Conservation (phyloP, 2,329 filamentous ascomycete genomes). For the Nigrospora oryzae region DNA sequence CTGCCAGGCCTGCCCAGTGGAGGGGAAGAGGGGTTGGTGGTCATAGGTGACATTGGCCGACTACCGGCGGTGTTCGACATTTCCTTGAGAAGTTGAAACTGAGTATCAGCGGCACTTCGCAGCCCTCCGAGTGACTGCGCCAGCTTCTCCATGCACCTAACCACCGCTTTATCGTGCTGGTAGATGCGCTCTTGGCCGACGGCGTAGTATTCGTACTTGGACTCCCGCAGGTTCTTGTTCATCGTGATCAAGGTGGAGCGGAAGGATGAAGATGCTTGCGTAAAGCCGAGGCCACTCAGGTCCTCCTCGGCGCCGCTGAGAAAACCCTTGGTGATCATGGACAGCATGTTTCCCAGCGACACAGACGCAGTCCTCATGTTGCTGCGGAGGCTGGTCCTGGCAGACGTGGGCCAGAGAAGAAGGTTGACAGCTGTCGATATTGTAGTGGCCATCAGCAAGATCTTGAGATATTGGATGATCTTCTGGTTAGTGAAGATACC, state of each 20-base stretch:
- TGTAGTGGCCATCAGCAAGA: constrained; percentile 70
- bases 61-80: constrained; percentile 24
- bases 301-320: constrained; percentile 76
- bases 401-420: constrained; percentile 69
- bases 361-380: constrained; percentile 68
- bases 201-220: constrained; percentile 82
- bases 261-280: constrained; percentile 53
- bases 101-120: constrained; percentile 79
- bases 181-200: constrained; percentile 74
- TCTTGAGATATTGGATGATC: constrained; percentile 73
- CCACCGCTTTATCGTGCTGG: constrained; percentile 67
- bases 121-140: constrained; percentile 86
- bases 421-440: constrained; percentile 69
- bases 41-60: constrained; percentile 19
- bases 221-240: constrained; percentile 71
- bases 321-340: constrained; percentile 75
- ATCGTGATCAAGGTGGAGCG: constrained; percentile 60
- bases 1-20: constrained; percentile 12
- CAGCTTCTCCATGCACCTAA: constrained; percentile 76
- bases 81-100: constrained; percentile 77
- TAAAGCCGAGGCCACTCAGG: constrained; percentile 57
- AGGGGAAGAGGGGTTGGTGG: constrained; percentile 20
- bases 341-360: constrained; percentile 72
- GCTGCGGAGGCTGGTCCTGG: constrained; percentile 62
- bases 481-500: constrained; percentile 76